Evolutionary conservation across 139 green algal genomes (phyloP).

Genomic region (Chlamydomonas asymmetrica): DNA sequence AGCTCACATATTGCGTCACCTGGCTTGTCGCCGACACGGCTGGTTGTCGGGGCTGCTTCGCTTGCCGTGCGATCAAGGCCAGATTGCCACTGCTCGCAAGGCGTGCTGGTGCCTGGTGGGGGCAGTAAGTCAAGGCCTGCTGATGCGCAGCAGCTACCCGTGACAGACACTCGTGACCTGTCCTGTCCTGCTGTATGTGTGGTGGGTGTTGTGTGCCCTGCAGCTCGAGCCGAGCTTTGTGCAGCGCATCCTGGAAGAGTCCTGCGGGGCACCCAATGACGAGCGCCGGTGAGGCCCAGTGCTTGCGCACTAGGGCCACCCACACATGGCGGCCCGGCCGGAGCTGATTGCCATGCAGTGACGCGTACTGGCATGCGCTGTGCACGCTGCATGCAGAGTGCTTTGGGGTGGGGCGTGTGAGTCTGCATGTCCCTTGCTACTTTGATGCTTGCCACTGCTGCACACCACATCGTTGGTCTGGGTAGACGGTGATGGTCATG

Average conservation of each 20-base stretch:
- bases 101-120: background rate
- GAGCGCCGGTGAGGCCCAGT: background rate
- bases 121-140: background rate
- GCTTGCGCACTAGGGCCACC: background rate
- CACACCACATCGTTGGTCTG: background rate
- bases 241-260: background rate
- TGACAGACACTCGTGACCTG: too few species aligned
- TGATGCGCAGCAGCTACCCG: background rate
- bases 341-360: background rate
- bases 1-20: constrained; percentile 12
- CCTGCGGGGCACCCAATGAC: background rate
- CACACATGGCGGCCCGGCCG: background rate
- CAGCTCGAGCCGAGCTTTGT: constrained; percentile 21
- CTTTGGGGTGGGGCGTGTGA: background rate
- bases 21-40: too few species aligned
- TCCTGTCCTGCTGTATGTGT: too few species aligned
- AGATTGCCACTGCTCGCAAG: background rate
- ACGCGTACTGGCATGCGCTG: too few species aligned
- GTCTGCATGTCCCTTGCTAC: too few species aligned
- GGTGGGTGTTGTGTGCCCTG: too few species aligned
- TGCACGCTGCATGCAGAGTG: too few species aligned
- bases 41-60: background rate
- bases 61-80: background rate
- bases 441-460: too few species aligned
- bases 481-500: background rate